These are phyloP conservation scores for Helicocarpus griseus DNA, from an alignment of 2,329 filamentous ascomycete genomes.

Conservation along the genomic window DNA sequence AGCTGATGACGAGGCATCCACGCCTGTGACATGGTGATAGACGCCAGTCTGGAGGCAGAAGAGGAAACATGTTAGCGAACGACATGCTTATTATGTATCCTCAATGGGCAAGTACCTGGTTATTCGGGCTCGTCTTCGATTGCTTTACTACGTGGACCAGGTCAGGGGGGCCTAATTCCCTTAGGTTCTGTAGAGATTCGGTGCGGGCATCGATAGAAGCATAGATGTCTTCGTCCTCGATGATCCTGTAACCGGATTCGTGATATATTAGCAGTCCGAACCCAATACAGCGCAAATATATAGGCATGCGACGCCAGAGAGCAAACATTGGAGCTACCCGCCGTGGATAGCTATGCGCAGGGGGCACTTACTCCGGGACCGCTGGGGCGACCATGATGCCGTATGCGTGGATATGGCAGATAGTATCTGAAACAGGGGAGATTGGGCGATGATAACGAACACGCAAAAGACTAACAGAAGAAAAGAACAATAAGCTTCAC, in stretches of 20 bases:
- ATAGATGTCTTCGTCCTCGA: conserved; percentile 79
- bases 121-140: conserved; percentile 47
- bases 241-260: conserved; percentile 53
- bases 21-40: conserved; percentile 95
- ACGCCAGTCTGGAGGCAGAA: conserved; percentile 60
- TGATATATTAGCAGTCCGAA: background rate
- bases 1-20: conserved; percentile 94
- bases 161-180: conserved; percentile 91
- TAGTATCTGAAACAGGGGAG: background rate
- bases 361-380: conserved; percentile 57
- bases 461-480: background rate
- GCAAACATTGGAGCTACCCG: background rate
- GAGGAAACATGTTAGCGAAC: background rate
- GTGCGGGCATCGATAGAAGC: conserved; percentile 84
- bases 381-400: conserved; percentile 61
- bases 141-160: conserved; percentile 88
- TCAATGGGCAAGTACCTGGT: conserved; percentile 38
- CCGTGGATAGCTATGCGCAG: background rate
- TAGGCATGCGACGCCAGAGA: background rate
- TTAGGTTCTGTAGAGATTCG: conserved; percentile 72
- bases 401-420: background rate
- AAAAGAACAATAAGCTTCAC: background rate
- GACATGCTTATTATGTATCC: background rate
- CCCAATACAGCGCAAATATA: background rate
- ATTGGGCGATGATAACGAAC: background rate